These are phyloP conservation scores for Panicum hallii DNA, from an alignment of 202 grass and related monocot genomes.

Conservation along the genomic window DNA sequence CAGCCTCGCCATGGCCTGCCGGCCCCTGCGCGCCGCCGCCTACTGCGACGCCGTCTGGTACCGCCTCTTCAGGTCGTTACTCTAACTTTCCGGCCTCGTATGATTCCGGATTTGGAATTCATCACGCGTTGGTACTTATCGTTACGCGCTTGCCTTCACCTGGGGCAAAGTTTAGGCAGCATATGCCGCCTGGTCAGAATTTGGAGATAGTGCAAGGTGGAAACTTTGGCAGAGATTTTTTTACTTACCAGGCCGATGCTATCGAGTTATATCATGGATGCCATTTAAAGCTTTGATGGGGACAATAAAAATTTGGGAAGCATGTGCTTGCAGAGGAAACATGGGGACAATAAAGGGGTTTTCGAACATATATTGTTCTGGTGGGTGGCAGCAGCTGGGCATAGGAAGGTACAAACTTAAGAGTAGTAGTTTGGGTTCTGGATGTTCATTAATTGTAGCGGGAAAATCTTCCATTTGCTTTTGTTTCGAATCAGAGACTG, in stretches of 20 bases:
- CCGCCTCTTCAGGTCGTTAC: slow-evolving; percentile 65
- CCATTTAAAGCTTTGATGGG: slow-evolving; percentile 4
- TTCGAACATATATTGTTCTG: background rate
- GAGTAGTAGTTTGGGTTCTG: background rate
- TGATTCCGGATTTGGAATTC: background rate
- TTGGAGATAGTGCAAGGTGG: slow-evolving; percentile 12
- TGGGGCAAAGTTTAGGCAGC: background rate
- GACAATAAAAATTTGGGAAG: background rate
- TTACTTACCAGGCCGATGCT: background rate
- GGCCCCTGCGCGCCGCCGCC: slow-evolving; percentile 58
- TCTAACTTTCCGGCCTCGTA: background rate
- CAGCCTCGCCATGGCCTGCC: slow-evolving; percentile 72
- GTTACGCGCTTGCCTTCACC: background rate
- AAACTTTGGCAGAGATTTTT: background rate
- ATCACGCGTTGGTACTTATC: background rate
- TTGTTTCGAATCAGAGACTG: background rate
- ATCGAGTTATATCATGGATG: background rate
- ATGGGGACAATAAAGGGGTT: background rate
- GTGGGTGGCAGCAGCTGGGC: background rate
- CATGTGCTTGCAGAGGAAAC: background rate
- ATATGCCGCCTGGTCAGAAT: background rate
- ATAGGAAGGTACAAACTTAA: slow-evolving; percentile 11
- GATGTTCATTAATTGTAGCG: slow-evolving; percentile 7
- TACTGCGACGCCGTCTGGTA: slow-evolving; percentile 80
- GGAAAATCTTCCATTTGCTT: slow-evolving; percentile 12